Evolutionary conservation across 2,329 filamentous ascomycete species (phyloP), one percentile per base, ranked within the genome.

Genomic region (Ophiostoma montium): DNA sequence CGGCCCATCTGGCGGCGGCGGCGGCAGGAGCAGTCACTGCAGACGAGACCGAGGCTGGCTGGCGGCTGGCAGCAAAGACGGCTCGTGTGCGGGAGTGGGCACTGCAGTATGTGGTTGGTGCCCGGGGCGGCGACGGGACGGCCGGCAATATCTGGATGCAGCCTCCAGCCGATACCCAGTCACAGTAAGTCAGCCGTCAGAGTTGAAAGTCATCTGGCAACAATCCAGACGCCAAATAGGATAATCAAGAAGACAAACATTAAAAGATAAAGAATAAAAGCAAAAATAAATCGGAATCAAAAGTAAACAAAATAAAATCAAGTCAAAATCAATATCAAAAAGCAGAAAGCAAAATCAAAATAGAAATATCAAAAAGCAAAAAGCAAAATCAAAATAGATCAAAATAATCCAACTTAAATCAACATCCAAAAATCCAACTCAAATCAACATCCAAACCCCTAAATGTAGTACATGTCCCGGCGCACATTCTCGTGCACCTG

Each of bases 21-120:
- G 57, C 19, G n/a, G 11, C 27, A 12, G 30, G 15, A 5, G 16
- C 32, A n/a, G 39, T 30, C 35, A 23, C 5, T 8, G 15, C 35
- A n/a, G n/a, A 36, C 15, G 35, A 18, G 35, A 6, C 35, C 3
- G n/a, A n/a, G 15, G 18, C 12, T 3, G 6, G 16, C 76, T 85
- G 58, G 57, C 79, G 8, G 67, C 42, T 44, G 16, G 42, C 42
- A 12, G 30, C 70, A 27, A 89, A 85, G 63, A 74, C 83, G 21
- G 71, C 67, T 54, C 71, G 70, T 44, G 86, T 94, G 33, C 77
- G 75, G 56, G 76, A 83, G 54, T 95, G 88, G 88, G 76, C 86
- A 9, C 63, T 80, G 50, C 68, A 70, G 35, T 92, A 90, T 63
- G 78, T 94, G 5, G 50, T 45, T 35, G 56, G 35, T 21, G 51